Base-by-base conservation (phyloP, 495 filamentous ascomycete genomes). In the Stereocaulon alpinum region DNA sequence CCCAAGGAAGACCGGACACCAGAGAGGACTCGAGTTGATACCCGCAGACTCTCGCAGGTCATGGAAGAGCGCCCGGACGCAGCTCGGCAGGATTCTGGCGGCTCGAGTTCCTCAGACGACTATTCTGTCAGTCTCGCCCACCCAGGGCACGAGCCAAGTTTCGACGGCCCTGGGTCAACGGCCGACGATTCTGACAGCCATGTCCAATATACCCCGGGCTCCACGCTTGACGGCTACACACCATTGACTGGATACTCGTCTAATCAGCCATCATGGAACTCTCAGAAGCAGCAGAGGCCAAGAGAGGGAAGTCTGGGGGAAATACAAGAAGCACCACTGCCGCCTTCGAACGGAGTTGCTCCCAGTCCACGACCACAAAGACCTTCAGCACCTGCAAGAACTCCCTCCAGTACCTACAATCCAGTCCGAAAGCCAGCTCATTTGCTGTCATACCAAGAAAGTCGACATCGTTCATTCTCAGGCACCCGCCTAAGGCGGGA, bases 351-450 rank as follows among this genome's bases (percentile, higher is more conserved):
- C 55, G 55, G 63, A 49, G 63, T 57, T 29, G 56, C 64, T n/a
- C 61, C 60, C 4, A 67, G 60, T 44, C 55, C 71, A 18, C 70
- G 76, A 58, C 71, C 73, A 40, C 82, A 85, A 63, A 77, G 84
- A 63, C 84, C 84, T 15, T 76, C 75, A 27, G 81, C 70, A 11
- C 84, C 84, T 30, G 76, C 79, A 57, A 72, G 85, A 62, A 85
- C 82, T 29, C 86, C 85, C 3, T 87, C 84, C 22, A 86, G 77
- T 64, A 87, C 86, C 43, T 89, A 89, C 67, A 82, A 83, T n/a
- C 86, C 86, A 40, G 76, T 86, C 40, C 80, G 88, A n/a, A 77
- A 84, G 56, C 88, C 87, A 48, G 70, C 80, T n/a, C 82, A 85
- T 58, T 80, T 77, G 63, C 75, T 80, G 59, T 77, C 71, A 64